Evolutionary conservation across 2,329 filamentous ascomycete genomes (phyloP).

Genomic region (Penicillium glabrum): DNA sequence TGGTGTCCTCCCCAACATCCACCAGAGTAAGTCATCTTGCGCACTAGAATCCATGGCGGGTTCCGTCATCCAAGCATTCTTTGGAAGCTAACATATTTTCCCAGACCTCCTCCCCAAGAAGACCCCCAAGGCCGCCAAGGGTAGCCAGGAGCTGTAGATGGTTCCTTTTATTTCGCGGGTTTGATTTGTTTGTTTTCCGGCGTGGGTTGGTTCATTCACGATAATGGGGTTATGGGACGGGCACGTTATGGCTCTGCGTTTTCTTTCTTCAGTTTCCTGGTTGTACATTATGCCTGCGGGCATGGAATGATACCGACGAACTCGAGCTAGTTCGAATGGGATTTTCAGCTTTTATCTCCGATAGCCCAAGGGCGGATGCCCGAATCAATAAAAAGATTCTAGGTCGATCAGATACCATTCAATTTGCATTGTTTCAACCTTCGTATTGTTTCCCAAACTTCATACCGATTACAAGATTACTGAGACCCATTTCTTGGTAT

Average conservation of each 20-base stretch:
- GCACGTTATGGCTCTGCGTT: conserved; percentile 56
- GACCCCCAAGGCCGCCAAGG: conserved; percentile 93
- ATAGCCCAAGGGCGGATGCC: conserved; percentile 18
- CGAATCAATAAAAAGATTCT: conserved; percentile 28
- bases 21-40: conserved; percentile 72
- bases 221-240: conserved; percentile 72
- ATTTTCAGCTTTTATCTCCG: conserved; percentile 25
- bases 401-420: conserved; percentile 15
- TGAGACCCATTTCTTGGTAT: neutral
- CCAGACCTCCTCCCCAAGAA: conserved; percentile 98
- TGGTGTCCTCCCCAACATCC: conserved; percentile 95
- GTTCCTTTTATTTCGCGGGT: conserved; percentile 50
- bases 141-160: conserved; percentile 88
- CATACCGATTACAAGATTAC: neutral
- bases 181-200: conserved; percentile 62
- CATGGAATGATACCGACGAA: conserved; percentile 49
- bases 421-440: neutral
- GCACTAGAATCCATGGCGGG: neutral
- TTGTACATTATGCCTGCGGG: conserved; percentile 63
- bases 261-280: conserved; percentile 51
- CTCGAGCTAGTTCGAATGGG: conserved; percentile 32
- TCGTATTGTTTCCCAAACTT: neutral
- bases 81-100: neutral
- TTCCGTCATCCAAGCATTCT: neutral
- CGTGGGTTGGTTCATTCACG: conserved; percentile 68